phyloP scores from a whole-genome alignment of 768 basidiomycete species.

The Auriscalpium vulgare region DNA sequence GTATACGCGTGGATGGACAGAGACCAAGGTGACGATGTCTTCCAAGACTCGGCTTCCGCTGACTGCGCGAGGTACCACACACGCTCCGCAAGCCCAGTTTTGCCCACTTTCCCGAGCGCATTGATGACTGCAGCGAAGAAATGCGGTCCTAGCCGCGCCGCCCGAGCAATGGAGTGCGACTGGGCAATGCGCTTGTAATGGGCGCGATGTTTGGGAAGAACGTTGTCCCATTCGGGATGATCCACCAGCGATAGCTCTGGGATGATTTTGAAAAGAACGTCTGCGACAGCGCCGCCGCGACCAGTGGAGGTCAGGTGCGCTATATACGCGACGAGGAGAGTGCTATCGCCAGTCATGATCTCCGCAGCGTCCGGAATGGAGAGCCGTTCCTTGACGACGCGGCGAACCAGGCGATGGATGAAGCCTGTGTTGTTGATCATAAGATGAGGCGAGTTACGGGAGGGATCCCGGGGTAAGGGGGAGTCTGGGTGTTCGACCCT shows the following conservation, averaged over 20 bases:
- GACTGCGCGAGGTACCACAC: slow-evolving; percentile 56
- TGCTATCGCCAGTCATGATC: slow-evolving; percentile 29
- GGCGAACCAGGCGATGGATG: too few relatives aligned
- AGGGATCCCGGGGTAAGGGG: too few relatives aligned
- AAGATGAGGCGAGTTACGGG: too few relatives aligned
- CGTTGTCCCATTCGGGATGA: slow-evolving; percentile 30
- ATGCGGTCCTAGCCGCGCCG: slow-evolving; percentile 41
- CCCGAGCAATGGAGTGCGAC: too few relatives aligned
- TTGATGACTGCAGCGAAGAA: slow-evolving; percentile 54
- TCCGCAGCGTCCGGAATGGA: slow-evolving; percentile 9
- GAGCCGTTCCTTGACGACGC: slow-evolving; percentile 4
- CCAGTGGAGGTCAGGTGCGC: slow-evolving; percentile 43
- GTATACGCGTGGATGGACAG: slow-evolving; percentile 65
- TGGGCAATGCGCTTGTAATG: too few relatives aligned
- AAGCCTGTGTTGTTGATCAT: too few relatives aligned
- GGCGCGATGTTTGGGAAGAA: slow-evolving; percentile 24
- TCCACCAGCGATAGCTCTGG: slow-evolving; percentile 40
- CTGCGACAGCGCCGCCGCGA: slow-evolving; percentile 33
- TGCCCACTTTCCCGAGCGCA: slow-evolving; percentile 49
- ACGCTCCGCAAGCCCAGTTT: slow-evolving; percentile 47
- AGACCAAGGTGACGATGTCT: slow-evolving; percentile 43
- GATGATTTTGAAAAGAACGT: slow-evolving; percentile 45
- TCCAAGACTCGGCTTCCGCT: slow-evolving; percentile 52
- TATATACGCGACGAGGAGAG: slow-evolving; percentile 46
- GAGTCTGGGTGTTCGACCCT: too few relatives aligned